These are phyloP conservation scores for Elsinoe arachidis DNA, from an alignment of 2,329 filamentous ascomycete species.

Conservation along the genomic window DNA sequence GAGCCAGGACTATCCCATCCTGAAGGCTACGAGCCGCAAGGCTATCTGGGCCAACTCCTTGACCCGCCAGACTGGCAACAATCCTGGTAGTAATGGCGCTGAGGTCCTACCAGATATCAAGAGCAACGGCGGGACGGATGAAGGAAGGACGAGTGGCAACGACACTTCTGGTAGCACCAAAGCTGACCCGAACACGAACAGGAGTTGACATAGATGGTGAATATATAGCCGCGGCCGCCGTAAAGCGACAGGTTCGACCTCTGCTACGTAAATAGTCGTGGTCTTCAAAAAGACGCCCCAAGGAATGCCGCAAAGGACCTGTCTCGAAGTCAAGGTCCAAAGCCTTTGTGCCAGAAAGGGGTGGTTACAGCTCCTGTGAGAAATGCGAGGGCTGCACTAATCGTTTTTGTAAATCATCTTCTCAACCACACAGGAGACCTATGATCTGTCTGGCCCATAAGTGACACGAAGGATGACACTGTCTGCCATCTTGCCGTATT, in stretches of 20 bases:
- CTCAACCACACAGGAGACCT: conserved; percentile 37
- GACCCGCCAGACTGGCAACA: not conserved
- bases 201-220: conserved; percentile 53
- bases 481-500: conserved; percentile 32
- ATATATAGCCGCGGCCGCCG: conserved; percentile 47
- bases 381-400: conserved; percentile 33
- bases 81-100: not conserved
- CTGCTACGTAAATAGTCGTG: conserved; percentile 55
- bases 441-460: conserved; percentile 38
- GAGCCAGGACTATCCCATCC: conserved; percentile 68
- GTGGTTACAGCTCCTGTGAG: not conserved
- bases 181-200: conserved; percentile 57
- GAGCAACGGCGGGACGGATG: not conserved
- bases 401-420: conserved; percentile 38
- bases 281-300: conserved; percentile 25
- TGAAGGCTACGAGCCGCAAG: conserved; percentile 30
- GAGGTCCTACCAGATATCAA: not conserved
- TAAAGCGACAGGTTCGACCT: conserved; percentile 51
- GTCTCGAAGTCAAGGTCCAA: conserved; percentile 26
- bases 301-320: conserved; percentile 33
- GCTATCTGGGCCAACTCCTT: not conserved
- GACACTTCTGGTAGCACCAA: not conserved
- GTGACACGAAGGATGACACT: conserved; percentile 38
- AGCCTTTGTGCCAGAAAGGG: conserved; percentile 15
- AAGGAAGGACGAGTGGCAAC: too few species aligned